Evolutionary conservation across 2,329 filamentous ascomycete species (phyloP), one percentile per base, ranked within the genome.

Genomic region (Cercospora nicotianae): DNA sequence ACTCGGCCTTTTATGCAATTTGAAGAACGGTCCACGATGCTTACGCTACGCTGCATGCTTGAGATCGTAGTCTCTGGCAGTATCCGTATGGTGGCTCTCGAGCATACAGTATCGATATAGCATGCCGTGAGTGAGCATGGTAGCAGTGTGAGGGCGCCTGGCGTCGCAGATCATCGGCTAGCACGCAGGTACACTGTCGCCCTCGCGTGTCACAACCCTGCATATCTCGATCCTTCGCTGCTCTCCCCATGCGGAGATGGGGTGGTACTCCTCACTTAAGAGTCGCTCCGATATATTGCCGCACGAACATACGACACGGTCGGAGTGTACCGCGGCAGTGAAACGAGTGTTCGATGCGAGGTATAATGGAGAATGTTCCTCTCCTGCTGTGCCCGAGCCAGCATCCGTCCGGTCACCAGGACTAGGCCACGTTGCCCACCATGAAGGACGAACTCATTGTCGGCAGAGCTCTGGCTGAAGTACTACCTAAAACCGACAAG

Each of bases 401-500:
- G 3, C 31, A 18, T n/a, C n/a, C n/a, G n/a, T 6, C 30, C n/a
- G 10, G 31, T 36, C 6, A 23, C 9, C 31, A 18, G 28, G 30
- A 36, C 31, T 33, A 36, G 18, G 9, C 9, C 18, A 59, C 16
- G 1, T 31, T 23, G 2, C 2, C n/a, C 9, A 8, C 9, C 28
- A 75, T 75, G 74, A 74, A 74, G 72, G 66, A 73, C 66, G 72
- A 70, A 65, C 67, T 72, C 20, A 78, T 78, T 48, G 77, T 78
- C 26, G 76, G 77, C 10, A 63, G 65, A 16, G 68, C 73, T 7
- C 70, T 79, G 12, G 76, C 76, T 13, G 75, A 77, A 58, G 76
- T 84, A 7, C 75, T 84, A 4, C 83, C 83, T n/a, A 66, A 79
- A 28, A 77, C 81, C 60, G 70, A 76, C 31, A 77, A 76, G 33